A percentile compares a stretch with the other conserved stretches of the same genome.
These are phyloP conservation scores for Trapa bicornis DNA, from an alignment of 345 rosid species.

Conservation along the genomic window DNA sequence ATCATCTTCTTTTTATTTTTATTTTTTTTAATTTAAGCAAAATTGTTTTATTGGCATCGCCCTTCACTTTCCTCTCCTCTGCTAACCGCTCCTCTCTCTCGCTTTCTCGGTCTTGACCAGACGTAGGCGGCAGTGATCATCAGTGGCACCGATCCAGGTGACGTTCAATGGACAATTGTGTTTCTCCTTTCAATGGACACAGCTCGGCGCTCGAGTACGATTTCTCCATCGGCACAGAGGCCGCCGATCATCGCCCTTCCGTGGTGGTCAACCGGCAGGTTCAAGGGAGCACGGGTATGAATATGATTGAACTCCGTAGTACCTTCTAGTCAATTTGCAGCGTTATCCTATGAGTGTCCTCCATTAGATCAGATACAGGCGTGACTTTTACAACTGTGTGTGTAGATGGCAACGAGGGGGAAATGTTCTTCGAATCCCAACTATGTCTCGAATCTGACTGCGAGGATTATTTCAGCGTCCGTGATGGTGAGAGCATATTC, in stretches of 20 bases:
- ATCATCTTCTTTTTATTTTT: too few species aligned
- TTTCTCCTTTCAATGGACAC: slow-evolving; percentile 16
- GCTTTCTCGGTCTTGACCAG: too few species aligned
- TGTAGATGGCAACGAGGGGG: slow-evolving; percentile 9
- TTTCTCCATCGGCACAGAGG: neutral
- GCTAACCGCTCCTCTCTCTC: neutral
- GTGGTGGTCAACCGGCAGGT: slow-evolving; percentile 18
- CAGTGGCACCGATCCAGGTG: neutral
- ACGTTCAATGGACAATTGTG: slow-evolving; percentile 33
- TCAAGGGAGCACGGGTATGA: slow-evolving; percentile 12
- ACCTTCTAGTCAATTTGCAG: neutral
- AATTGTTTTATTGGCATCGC: slow-evolving; percentile 2
- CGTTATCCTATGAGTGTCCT: neutral
- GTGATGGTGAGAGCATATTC: slow-evolving; percentile 30
- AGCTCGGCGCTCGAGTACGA: slow-evolving; percentile 18
- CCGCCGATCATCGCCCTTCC: slow-evolving; percentile 1
- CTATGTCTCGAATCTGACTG: slow-evolving; percentile 50
- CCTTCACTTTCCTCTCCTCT: neutral
- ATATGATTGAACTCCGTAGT: slow-evolving; percentile 11
- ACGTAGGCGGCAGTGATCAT: neutral
- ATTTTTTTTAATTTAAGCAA: neutral
- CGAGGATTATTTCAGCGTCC: slow-evolving; percentile 51
- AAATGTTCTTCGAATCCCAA: slow-evolving; percentile 43
- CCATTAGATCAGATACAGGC: neutral
- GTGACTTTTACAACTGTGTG: too few species aligned